These are phyloP conservation scores for Trebouxia sp. DNA, from an alignment of 139 green algal species.

Conservation along the genomic window DNA sequence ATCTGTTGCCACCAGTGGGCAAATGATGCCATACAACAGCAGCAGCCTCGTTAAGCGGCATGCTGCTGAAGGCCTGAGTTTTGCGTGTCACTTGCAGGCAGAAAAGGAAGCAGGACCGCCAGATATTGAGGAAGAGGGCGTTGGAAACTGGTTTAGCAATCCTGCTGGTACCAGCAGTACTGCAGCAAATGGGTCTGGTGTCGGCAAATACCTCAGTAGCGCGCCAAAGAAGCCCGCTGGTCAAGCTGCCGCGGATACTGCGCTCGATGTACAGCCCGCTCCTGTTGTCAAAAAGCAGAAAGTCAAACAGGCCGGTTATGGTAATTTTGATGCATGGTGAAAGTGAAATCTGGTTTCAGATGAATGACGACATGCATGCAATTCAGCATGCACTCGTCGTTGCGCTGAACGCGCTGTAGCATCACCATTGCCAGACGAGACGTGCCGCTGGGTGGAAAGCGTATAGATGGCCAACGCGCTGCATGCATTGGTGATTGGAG, in stretches of 20 bases:
- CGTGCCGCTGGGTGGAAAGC: neutral
- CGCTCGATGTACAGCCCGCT: neutral
- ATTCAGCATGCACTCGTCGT: neutral
- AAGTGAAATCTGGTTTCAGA: neutral
- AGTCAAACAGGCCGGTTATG: slow-evolving; percentile 35
- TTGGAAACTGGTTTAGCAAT: slow-evolving; percentile 48
- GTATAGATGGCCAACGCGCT: neutral
- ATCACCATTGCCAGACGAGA: neutral
- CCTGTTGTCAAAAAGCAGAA: slow-evolving; percentile 64
- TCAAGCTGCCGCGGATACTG: neutral
- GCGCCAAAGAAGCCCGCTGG: neutral
- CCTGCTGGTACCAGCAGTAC: neutral
- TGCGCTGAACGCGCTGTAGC: neutral
- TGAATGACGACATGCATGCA: neutral
- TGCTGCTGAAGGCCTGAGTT: neutral
- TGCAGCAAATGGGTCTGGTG: slow-evolving; percentile 34
- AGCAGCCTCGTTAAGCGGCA: neutral
- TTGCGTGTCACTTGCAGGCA: too few species aligned
- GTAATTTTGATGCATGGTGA: slow-evolving; percentile 80
- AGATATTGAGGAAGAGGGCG: slow-evolving; percentile 20
- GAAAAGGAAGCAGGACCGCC: slow-evolving; percentile 31
- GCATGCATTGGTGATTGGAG: slow-evolving; percentile 1
- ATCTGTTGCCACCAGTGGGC: neutral
- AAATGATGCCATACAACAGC: neutral
- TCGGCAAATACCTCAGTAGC: slow-evolving; percentile 68